Evolutionary conservation across 352 stramenopile genomes (phyloP).

Genomic region (Globisporangium irregulare): DNA sequence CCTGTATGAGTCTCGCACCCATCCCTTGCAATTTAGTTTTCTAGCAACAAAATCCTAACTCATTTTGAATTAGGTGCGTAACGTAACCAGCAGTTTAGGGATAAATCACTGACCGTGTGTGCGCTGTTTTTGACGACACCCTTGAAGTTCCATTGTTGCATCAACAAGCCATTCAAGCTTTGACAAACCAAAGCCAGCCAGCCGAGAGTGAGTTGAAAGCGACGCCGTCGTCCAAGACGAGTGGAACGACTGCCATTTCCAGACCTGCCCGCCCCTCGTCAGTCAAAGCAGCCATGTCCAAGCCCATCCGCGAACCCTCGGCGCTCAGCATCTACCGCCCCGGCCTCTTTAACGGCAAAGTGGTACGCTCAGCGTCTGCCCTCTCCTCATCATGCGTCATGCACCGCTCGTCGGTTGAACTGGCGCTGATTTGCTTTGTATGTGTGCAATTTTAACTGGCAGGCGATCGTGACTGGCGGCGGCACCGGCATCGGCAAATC

Average conservation of each 20-base stretch:
- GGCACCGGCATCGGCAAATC: conserved; percentile 85
- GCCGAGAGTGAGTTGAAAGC: background rate
- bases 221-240: background rate
- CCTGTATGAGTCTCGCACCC: too few relatives aligned
- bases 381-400: background rate
- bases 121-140: background rate
- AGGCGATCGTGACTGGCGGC: conserved; percentile 85
- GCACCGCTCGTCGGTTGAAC: background rate
- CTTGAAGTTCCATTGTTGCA: conserved; percentile 11
- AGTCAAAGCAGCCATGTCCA: conserved; percentile 4
- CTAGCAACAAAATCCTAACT: too few relatives aligned
- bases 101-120: too few relatives aligned
- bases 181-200: background rate
- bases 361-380: conserved; percentile 33
- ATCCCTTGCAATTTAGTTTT: too few relatives aligned
- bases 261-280: background rate
- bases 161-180: conserved; percentile 6
- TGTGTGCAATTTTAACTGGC: background rate
- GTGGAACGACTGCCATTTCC: background rate
- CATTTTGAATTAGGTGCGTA: too few relatives aligned
- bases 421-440: background rate
- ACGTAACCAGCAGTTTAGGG: too few relatives aligned
- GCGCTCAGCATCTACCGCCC: conserved; percentile 59
- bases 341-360: conserved; percentile 71
- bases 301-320: conserved; percentile 43